A percentile compares a stretch with the other conserved stretches of the same genome.
Evolutionary conservation across 2,329 filamentous ascomycete genomes (phyloP).

Genomic region (Claviceps sp.): DNA sequence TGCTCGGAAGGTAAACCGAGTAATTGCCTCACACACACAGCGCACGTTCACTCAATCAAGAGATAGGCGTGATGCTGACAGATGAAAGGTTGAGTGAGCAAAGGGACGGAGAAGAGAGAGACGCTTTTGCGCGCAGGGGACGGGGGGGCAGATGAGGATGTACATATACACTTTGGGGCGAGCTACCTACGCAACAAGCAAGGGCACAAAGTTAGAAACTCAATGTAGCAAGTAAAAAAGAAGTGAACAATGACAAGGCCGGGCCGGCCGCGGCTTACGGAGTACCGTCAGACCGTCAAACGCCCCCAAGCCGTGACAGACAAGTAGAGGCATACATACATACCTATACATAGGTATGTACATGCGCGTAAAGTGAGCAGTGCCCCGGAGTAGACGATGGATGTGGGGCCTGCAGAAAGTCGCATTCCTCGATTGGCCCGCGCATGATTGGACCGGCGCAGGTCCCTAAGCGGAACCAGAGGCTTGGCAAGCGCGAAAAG

Average conservation of each 20-base stretch:
- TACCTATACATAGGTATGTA: background rate
- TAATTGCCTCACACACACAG: background rate
- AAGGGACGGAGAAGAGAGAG: background rate
- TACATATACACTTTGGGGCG: background rate
- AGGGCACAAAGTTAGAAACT: background rate
- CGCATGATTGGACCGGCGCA: background rate
- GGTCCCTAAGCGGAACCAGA: background rate
- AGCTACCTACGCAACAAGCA: background rate
- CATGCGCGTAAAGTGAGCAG: background rate
- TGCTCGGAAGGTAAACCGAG: background rate
- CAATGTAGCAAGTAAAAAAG: background rate
- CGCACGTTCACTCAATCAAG: conserved; percentile 3
- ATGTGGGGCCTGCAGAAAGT: background rate
- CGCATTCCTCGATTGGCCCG: background rate
- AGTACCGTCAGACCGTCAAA: background rate
- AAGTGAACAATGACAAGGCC: background rate
- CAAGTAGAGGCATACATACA: background rate
- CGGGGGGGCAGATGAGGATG: background rate
- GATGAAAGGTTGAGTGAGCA: background rate
- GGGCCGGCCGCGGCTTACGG: background rate
- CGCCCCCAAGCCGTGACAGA: background rate
- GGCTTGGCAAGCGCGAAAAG: background rate
- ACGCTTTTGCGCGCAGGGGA: background rate
- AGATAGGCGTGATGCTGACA: conserved; percentile 1
- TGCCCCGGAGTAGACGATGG: background rate